A percentile compares a stretch with the other conserved stretches of the same genome.
Evolutionary conservation across 2,329 filamentous ascomycete species (phyloP).

Genomic region (Aschersonia sp.): DNA sequence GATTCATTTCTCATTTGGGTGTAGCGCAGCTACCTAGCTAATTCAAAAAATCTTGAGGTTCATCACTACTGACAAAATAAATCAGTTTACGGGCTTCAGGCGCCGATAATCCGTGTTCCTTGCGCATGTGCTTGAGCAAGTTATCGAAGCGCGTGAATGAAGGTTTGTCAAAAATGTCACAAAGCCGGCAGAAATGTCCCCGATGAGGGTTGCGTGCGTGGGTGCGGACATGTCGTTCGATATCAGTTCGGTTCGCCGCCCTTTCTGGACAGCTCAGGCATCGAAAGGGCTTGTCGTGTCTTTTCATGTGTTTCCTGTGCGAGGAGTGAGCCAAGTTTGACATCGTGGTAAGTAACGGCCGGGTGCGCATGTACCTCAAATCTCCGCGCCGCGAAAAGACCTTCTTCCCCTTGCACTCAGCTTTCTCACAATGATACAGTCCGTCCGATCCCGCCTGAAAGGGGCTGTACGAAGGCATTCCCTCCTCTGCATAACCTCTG

Average conservation of each 20-base stretch:
- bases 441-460: neutral
- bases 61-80: neutral
- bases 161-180: neutral
- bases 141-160: neutral
- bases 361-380: neutral
- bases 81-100: neutral
- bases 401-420: neutral
- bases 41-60: neutral
- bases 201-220: no score
- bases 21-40: neutral
- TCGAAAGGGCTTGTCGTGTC: neutral
- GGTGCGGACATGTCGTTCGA: neutral
- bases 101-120: neutral
- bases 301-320: neutral
- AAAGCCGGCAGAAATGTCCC: no score
- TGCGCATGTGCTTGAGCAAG: neutral
- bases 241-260: neutral
- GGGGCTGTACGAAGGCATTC: no score
- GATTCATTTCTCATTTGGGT: no score
- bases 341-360: neutral
- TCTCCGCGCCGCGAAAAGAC: neutral
- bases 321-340: neutral
- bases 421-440: neutral
- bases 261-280: neutral
- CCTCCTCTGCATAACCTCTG: no score